Evolutionary conservation across 305 asterid species (phyloP), one percentile per base, ranked within the genome.

Genomic region (Stenogyne calaminthoides): DNA sequence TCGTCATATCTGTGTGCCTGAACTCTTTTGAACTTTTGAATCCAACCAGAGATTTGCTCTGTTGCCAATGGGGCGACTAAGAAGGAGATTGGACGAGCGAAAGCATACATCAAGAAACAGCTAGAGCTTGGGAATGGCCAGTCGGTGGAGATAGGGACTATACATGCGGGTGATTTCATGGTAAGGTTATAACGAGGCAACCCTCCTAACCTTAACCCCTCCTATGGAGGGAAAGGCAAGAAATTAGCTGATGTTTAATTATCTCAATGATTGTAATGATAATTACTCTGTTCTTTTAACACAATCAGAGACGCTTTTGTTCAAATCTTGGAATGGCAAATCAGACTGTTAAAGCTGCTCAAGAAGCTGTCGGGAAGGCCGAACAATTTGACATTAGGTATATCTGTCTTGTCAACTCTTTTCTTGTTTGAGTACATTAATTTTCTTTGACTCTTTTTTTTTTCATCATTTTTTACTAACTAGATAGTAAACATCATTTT

Each of bases 141-240:
- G 39, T 86, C 90, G 0, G 89, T 84, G 73, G 89, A 87, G 66
- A 87, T 85, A 77, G 87, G 91, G 47, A 80, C 96, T 25, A 87
- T 87, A 84, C 92, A 89, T 83, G 92, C 89, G 55, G 91, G 91
- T 55, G 89, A 89, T 77, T 87, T 87, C 79, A 85, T 87, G 96
- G 95, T 86, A 74, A 83, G 75, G 27, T 46, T 77, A 75, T 63
- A 16, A n/a, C n/a, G 54, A 63, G 57, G 52, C 64, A 18, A 27
- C 36, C 57, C 57, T 57, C 18, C 37, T 57, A 25, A 25, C 5
- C 56, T 49, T 49, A 49, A 49, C 9, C 10, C 10, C 10, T n/a
- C 56, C 20, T 14, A 44, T 9, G 6, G 51, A 44, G 51, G 6
- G 51, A 44, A 14, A 44, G 4, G 54, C 54, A 29, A 40, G 63